Evolutionary conservation across 176 grass and related monocot species (phyloP).

Genomic region (Stipa capillata): DNA sequence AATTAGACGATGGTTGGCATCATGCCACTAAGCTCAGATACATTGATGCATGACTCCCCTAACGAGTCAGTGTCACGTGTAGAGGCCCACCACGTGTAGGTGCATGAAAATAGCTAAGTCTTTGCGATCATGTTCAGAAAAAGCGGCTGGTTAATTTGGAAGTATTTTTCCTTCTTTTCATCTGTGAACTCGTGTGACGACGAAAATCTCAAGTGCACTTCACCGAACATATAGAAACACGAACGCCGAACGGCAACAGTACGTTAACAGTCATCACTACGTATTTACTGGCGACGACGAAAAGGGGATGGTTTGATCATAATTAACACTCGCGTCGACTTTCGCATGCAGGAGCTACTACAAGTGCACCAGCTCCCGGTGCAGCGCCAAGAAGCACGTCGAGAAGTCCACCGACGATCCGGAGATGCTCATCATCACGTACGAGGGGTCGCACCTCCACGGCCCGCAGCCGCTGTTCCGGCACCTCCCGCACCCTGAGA

Average conservation of each 20-base stretch:
- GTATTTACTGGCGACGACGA: not conserved
- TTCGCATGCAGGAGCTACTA: conserved; percentile 61
- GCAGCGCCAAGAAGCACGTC: conserved; percentile 67
- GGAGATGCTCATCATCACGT: conserved; percentile 48
- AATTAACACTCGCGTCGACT: too few relatives aligned
- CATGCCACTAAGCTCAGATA: too few relatives aligned
- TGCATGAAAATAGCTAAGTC: not conserved
- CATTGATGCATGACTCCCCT: too few relatives aligned
- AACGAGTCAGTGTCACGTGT: too few relatives aligned
- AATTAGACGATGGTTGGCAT: too few relatives aligned
- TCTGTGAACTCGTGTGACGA: not conserved
- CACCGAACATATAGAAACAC: too few relatives aligned
- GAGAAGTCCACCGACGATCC: conserved; percentile 52
- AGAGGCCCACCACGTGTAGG: too few relatives aligned
- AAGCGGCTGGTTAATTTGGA: not conserved
- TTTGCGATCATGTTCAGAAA: not conserved
- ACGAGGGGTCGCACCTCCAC: conserved; percentile 54
- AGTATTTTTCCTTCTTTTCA: not conserved
- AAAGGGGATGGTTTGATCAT: too few relatives aligned
- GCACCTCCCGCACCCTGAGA: not conserved
- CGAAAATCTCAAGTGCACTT: not conserved
- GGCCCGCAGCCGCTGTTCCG: conserved; percentile 19
- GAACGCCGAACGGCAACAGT: not conserved
- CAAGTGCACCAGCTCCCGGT: conserved; percentile 47
- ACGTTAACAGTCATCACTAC: conserved; percentile 10